Percentiles rank a stretch among this genome's conserved stretches.
phyloP scores from a whole-genome alignment of 352 stramenopile genomes.

The Globisporangium parvum region DNA sequence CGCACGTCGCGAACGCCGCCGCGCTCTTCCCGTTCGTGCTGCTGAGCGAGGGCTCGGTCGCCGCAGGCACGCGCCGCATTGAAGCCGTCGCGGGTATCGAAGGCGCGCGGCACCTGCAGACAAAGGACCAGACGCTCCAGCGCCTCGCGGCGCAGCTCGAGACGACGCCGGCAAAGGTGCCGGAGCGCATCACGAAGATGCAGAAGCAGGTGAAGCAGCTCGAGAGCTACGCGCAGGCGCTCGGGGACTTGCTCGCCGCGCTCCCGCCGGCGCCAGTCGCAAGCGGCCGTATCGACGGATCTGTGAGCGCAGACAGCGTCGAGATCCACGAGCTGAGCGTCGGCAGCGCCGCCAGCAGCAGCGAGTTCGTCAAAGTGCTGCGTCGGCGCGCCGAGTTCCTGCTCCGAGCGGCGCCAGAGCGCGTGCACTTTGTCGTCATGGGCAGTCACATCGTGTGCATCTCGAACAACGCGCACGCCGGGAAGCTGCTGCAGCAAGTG shows the following conservation, averaged over 20 bases:
- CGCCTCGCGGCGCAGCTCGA: constrained; percentile 47
- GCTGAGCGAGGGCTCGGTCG: constrained; percentile 70
- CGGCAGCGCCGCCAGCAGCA: constrained; percentile 5
- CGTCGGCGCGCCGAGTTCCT: constrained; percentile 60
- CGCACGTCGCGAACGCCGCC: constrained; percentile 42
- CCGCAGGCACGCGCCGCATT: constrained; percentile 69
- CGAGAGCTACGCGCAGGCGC: constrained; percentile 39
- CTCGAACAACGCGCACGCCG: constrained; percentile 33
- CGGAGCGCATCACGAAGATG: constrained; percentile 58
- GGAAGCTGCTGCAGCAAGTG: constrained; percentile 48
- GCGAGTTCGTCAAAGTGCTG: constrained; percentile 45
- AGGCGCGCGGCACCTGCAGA: constrained; percentile 48
- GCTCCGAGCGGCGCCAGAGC: constrained; percentile 20
- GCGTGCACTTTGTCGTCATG: constrained; percentile 43
- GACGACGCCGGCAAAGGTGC: constrained; percentile 54
- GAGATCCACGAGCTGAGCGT: constrained; percentile 24
- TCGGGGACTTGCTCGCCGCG: constrained; percentile 43
- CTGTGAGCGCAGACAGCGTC: constrained; percentile 13
- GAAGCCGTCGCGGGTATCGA: constrained; percentile 53
- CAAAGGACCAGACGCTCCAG: constrained; percentile 42
- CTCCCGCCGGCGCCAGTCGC: constrained; percentile 32
- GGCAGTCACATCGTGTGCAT: constrained; percentile 49
- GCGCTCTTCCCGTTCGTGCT: constrained; percentile 70
- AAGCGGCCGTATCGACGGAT: constrained; percentile 18
- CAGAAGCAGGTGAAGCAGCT: constrained; percentile 69